Percentiles rank a stretch among this genome's conserved stretches.
phyloP scores from a whole-genome alignment of 1,284 basidiomycete genomes.

The Malassezia brasiliensis region DNA sequence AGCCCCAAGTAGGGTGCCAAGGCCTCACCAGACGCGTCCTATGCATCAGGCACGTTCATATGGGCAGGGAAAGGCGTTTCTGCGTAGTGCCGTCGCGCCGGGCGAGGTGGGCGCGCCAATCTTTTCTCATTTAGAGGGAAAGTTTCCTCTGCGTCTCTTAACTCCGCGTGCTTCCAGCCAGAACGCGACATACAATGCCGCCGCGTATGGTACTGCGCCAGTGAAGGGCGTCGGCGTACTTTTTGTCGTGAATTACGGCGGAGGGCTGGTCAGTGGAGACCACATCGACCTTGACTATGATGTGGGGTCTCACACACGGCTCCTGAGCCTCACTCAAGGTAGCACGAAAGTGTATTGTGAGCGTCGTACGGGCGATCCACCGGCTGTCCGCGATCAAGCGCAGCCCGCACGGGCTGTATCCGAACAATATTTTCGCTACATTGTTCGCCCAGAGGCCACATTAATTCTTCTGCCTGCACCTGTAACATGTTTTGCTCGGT shows the following conservation, averaged over 20 bases:
- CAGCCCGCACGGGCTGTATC: not conserved
- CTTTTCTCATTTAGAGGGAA: constrained; percentile 13
- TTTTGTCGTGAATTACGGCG: constrained; percentile 81
- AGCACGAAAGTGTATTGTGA: constrained; percentile 45
- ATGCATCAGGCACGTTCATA: constrained; percentile 7
- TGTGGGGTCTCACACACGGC: constrained; percentile 55
- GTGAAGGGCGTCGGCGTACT: constrained; percentile 56
- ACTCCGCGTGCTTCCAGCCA: not conserved
- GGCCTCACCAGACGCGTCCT: not conserved
- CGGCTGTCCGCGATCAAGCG: not conserved
- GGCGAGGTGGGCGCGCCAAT: constrained; percentile 8
- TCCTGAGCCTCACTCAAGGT: constrained; percentile 73
- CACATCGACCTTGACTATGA: constrained; percentile 59
- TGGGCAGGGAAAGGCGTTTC: constrained; percentile 6
- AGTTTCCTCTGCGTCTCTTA: constrained; percentile 11
- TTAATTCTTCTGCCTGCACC: constrained; percentile 39
- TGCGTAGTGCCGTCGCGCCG: not conserved
- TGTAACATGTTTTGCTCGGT: constrained; percentile 36
- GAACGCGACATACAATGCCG: constrained; percentile 8
- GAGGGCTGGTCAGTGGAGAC: constrained; percentile 85
- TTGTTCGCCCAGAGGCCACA: constrained; percentile 29
- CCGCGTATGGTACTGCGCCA: not conserved
- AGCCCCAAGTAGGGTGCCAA: not conserved
- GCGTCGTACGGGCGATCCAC: constrained; percentile 4
- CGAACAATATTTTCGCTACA: constrained; percentile 13